Percentiles rank a stretch among this genome's conserved stretches.
phyloP scores from a whole-genome alignment of 495 filamentous ascomycete genomes.

The Penicillium psychrofluorescens region DNA sequence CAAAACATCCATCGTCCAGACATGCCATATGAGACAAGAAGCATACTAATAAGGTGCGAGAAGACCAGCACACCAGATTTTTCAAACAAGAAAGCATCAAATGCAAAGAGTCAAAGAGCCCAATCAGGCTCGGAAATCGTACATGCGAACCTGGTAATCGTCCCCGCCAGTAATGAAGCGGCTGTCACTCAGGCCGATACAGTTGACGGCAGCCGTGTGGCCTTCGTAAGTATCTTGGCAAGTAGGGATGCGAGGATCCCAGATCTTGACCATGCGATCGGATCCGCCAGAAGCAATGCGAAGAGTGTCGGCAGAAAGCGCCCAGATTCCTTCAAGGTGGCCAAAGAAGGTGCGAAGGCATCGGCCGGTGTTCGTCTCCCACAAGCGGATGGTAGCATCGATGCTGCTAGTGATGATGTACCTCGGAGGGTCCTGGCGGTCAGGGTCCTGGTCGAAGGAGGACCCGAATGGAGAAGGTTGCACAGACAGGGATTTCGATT shows the following conservation, averaged over 20 bases:
- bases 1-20: no score
- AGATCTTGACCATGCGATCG: slow-evolving; percentile 93
- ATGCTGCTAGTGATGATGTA: slow-evolving; percentile 91
- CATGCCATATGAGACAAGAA: no score
- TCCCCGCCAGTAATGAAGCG: slow-evolving; percentile 86
- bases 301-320: slow-evolving; percentile 83
- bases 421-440: slow-evolving; percentile 64
- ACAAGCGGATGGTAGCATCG: slow-evolving; percentile 85
- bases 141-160: slow-evolving; percentile 83
- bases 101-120: neutral
- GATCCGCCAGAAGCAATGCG: slow-evolving; percentile 83
- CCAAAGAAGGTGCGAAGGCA: slow-evolving; percentile 92
- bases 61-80: no score
- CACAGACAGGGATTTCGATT: slow-evolving; percentile 24
- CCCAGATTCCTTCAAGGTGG: slow-evolving; percentile 94
- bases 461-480: slow-evolving; percentile 49
- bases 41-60: neutral
- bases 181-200: slow-evolving; percentile 81
- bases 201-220: slow-evolving; percentile 84
- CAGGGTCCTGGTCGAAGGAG: slow-evolving; percentile 47
- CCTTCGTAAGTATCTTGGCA: slow-evolving; percentile 89
- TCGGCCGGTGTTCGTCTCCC: slow-evolving; percentile 76
- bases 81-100: no score
- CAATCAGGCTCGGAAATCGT: slow-evolving; percentile 60
- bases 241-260: slow-evolving; percentile 86